These are phyloP conservation scores for Erodium texanum DNA, from an alignment of 441 rosid genomes.

Conservation along the genomic window DNA sequence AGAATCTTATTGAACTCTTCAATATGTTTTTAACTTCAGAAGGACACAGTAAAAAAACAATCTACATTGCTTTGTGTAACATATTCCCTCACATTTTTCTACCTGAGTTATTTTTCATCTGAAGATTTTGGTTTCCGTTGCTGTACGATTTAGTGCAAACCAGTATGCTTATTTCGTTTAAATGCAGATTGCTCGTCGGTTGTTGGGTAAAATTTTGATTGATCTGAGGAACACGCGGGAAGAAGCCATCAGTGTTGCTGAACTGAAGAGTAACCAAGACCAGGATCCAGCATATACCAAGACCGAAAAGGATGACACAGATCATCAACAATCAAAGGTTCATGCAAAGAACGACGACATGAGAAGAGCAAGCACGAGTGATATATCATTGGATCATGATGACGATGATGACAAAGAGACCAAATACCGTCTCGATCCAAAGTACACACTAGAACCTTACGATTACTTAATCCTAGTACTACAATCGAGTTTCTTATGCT, in stretches of 20 bases:
- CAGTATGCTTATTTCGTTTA: constrained; percentile 4
- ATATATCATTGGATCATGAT: constrained; percentile 58
- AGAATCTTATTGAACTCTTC: not conserved
- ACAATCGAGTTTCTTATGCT: constrained; percentile 14
- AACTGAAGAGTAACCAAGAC: constrained; percentile 72
- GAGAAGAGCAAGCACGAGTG: constrained; percentile 66
- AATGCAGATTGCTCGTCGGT: constrained; percentile 82
- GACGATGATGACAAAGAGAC: constrained; percentile 97
- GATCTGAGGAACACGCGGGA: constrained; percentile 94
- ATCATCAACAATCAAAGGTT: constrained; percentile 52
- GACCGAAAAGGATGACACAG: constrained; percentile 44
- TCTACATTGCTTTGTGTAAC: not conserved
- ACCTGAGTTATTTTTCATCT: not conserved
- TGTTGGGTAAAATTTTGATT: constrained; percentile 93
- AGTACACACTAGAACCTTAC: constrained; percentile 30
- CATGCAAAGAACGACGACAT: constrained; percentile 48
- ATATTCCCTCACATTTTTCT: not conserved
- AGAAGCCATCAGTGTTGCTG: constrained; percentile 91
- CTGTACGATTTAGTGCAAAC: constrained; percentile 1
- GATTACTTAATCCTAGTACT: constrained; percentile 8
- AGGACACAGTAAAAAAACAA: not conserved
- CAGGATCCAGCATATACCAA: constrained; percentile 33
- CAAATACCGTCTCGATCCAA: constrained; percentile 96
- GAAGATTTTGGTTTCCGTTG: not conserved
- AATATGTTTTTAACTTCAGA: not conserved